These are phyloP conservation scores for Blattamonas nauphoetae DNA, from an alignment of 78 protist species.

Conservation along the genomic window DNA sequence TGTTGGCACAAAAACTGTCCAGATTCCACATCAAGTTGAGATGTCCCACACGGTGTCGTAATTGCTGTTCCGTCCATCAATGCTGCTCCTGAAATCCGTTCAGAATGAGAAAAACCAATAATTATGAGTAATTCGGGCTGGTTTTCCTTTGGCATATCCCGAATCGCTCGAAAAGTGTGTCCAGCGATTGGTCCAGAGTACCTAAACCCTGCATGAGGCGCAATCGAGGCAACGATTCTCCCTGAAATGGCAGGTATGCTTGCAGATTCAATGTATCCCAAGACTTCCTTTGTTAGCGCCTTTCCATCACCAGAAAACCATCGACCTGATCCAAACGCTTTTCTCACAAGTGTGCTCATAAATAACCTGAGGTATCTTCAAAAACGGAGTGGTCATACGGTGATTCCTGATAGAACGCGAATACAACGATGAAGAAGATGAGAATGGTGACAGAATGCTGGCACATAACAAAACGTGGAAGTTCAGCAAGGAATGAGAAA, in stretches of 20 bases:
- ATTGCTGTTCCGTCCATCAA: constrained; percentile 5
- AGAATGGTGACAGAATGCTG: no score
- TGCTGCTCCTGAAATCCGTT: not conserved
- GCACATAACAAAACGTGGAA: no score
- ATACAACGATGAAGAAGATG: no score
- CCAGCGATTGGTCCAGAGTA: constrained; percentile 2
- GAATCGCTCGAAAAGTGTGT: not conserved
- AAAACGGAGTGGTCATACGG: no score
- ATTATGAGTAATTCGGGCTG: not conserved
- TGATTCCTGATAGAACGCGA: no score
- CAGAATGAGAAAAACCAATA: not conserved
- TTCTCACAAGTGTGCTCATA: not conserved
- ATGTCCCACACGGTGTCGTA: not conserved
- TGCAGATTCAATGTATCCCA: not conserved
- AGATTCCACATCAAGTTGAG: not conserved
- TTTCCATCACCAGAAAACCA: not conserved
- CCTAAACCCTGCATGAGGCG: constrained; percentile 8
- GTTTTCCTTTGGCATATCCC: not conserved
- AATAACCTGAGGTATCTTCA: no score
- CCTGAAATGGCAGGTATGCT: not conserved
- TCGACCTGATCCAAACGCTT: not conserved
- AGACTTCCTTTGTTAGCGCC: not conserved
- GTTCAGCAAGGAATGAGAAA: no score
- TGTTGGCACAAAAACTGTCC: not conserved
- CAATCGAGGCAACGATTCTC: not conserved